A percentile compares a stretch with the other conserved stretches of the same genome.
Conservation (phyloP, 108 stramenopile species). For the Pseudonitzschia pungens region DNA sequence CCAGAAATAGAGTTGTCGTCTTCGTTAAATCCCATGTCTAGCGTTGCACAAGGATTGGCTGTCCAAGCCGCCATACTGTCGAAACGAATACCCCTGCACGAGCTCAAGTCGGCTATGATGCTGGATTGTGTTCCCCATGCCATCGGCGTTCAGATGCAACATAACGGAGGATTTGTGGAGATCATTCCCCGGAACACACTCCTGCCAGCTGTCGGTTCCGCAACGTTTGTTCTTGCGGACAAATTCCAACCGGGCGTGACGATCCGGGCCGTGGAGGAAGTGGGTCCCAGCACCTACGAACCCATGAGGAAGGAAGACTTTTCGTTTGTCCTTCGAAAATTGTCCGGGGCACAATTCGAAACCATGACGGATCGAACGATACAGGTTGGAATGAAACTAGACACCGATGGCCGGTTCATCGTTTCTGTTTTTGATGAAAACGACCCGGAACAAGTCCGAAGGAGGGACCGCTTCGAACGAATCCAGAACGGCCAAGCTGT, state of each 20-base stretch:
- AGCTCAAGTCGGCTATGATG: constrained; percentile 77
- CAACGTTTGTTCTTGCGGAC: constrained; percentile 62
- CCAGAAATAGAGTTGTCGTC: constrained; percentile 60
- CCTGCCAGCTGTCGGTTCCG: constrained; percentile 63
- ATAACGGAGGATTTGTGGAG: constrained; percentile 45
- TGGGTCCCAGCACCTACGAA: constrained; percentile 46
- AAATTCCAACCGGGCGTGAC: constrained; percentile 66
- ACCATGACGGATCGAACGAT: constrained; percentile 40
- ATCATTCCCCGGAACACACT: constrained; percentile 59
- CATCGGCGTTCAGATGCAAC: constrained; percentile 57
- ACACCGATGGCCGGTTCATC: constrained; percentile 60
- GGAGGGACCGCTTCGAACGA: constrained; percentile 42
- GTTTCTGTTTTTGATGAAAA: constrained; percentile 75
- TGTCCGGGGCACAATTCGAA: constrained; percentile 29
- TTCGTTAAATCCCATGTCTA: constrained; percentile 69
- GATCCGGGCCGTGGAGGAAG: constrained; percentile 66
- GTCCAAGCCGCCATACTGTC: constrained; percentile 79
- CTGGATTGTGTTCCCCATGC: constrained; percentile 80
- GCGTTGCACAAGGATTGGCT: constrained; percentile 79
- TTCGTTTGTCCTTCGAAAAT: constrained; percentile 67
- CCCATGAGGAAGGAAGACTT: constrained; percentile 60
- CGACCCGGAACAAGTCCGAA: constrained; percentile 76
- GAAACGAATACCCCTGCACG: constrained; percentile 55
- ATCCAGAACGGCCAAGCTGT: constrained; percentile 19
- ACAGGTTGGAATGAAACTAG: constrained; percentile 70